phyloP scores from a whole-genome alignment of 202 grass and related monocot species.

The Panicum virgatum region DNA sequence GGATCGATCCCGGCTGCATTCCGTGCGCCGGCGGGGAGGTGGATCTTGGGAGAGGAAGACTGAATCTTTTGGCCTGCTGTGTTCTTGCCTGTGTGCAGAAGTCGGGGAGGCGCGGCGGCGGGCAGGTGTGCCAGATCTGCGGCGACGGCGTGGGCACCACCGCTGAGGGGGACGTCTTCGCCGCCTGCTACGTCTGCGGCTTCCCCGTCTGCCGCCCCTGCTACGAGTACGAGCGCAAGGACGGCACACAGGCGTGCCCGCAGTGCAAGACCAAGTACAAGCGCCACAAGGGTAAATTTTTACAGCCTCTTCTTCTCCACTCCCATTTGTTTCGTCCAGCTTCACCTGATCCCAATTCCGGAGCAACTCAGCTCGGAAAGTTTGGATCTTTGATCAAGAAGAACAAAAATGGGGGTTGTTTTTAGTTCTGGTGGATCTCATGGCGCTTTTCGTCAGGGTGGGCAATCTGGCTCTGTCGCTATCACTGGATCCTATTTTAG shows the following conservation, averaged over 20 bases:
- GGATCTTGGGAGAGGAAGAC: conserved; percentile 18
- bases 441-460: background rate
- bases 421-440: background rate
- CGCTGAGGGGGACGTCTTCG: conserved; percentile 71
- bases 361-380: background rate
- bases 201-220: conserved; percentile 79
- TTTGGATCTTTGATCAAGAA: conserved; percentile 26
- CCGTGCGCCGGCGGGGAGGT: background rate
- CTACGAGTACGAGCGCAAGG: conserved; percentile 92
- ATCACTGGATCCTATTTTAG: background rate
- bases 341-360: background rate
- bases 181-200: conserved; percentile 68
- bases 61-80: conserved; percentile 10
- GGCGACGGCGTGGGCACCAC: conserved; percentile 70
- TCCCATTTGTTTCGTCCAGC: conserved; percentile 1
- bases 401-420: background rate
- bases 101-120: conserved; percentile 56
- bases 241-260: conserved; percentile 73
- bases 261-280: conserved; percentile 98
- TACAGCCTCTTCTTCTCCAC: background rate
- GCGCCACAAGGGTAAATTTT: conserved; percentile 68
- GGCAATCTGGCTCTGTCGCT: background rate
- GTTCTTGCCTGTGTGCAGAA: conserved; percentile 51
- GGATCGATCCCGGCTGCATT: background rate
- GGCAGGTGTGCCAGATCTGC: conserved; percentile 84